A percentile compares a stretch with the other conserved stretches of the same genome.
These are phyloP conservation scores for Quercus cerris DNA, from an alignment of 306 rosid genomes.

Conservation along the genomic window DNA sequence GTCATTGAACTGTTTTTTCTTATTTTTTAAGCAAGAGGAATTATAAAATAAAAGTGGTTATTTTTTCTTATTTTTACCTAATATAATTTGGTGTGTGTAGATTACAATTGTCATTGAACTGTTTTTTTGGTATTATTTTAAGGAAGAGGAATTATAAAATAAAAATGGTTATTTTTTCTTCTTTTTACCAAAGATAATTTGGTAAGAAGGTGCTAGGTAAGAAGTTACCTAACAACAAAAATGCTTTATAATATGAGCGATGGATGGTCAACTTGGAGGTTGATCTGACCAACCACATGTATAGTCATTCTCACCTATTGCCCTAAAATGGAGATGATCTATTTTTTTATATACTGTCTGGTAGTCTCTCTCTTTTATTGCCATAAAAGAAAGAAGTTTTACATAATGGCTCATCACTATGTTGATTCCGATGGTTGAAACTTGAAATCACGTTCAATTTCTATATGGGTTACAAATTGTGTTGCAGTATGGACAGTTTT, in stretches of 20 bases:
- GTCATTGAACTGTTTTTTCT: too few species aligned
- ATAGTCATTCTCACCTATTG: not conserved
- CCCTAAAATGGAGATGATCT: not conserved
- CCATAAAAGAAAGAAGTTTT: too few species aligned
- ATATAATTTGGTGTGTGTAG: too few species aligned
- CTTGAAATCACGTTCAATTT: not conserved
- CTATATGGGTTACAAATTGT: not conserved
- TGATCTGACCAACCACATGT: not conserved
- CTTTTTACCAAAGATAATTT: too few species aligned
- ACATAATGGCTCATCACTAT: not conserved
- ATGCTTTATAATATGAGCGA: not conserved
- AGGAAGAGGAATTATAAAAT: too few species aligned
- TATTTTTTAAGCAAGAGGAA: too few species aligned
- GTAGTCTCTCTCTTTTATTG: not conserved
- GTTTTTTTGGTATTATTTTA: too few species aligned
- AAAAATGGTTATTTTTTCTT: too few species aligned
- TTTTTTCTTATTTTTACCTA: too few species aligned
- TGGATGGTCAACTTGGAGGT: not conserved
- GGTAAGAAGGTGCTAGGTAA: not conserved
- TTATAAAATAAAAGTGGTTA: too few species aligned
- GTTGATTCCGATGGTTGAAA: not conserved
- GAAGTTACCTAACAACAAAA: not conserved
- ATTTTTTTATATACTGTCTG: too few species aligned
- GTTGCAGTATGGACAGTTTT: not conserved
- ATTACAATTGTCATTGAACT: too few species aligned